Conservation (phyloP, 805 yeast species). For the Naumovozyma dairenensis region DNA sequence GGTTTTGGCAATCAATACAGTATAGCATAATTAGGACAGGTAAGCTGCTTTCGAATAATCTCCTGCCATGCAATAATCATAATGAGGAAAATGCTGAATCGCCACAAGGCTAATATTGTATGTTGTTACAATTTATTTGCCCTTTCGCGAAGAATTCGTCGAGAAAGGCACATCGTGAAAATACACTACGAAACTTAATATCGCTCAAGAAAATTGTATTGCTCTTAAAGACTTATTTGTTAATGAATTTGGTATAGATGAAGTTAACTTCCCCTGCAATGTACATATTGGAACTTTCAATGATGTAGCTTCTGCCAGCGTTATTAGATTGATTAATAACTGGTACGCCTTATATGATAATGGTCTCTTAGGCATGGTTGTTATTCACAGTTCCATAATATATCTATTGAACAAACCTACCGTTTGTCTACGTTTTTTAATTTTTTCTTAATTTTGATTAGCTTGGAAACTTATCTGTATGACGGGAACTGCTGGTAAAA, state of each 20-base stretch:
- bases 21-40: too few species aligned
- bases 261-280: neutral
- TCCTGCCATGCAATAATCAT: too few species aligned
- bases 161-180: too few species aligned
- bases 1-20: too few species aligned
- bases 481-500: neutral
- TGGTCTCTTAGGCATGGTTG: neutral
- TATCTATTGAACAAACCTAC: neutral
- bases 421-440: neutral
- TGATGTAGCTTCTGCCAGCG: neutral
- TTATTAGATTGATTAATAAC: neutral
- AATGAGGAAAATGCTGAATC: too few species aligned
- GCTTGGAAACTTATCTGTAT: neutral
- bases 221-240: neutral
- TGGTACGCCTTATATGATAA: neutral
- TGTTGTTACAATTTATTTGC: too few species aligned
- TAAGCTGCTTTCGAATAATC: too few species aligned
- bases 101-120: too few species aligned
- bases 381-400: neutral
- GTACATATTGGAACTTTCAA: neutral
- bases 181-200: too few species aligned
- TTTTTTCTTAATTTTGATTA: too few species aligned
- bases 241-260: neutral
- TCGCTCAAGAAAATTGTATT: neutral
- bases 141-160: too few species aligned